Evolutionary conservation across 495 filamentous ascomycete species (phyloP), one percentile per base, ranked within the genome.

Genomic region (Podospora comata): DNA sequence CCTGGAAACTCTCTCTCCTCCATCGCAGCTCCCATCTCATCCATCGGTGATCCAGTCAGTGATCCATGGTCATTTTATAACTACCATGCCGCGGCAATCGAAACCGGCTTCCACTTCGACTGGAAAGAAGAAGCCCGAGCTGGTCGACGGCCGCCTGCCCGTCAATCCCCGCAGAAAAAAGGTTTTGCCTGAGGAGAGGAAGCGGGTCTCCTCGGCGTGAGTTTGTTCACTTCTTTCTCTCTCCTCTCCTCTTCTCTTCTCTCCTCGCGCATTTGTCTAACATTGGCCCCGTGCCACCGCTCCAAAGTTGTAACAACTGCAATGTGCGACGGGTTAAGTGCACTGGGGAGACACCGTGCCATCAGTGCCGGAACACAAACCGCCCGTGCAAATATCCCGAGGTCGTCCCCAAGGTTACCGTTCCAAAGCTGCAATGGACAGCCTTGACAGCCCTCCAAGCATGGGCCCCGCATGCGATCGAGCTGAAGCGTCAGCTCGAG

Each of bases 301-400:
- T 32, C 30, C 30, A 65, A 67, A 82, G 80, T 20, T 82, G 80
- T 73, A 81, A 82, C 67, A 72, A 70, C 65, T 82, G 80, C 76
- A 82, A 82, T 71, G 71, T 81, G 26, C 75, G 77, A 18, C 79
- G 79, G 62, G 78, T 79, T 69, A 82, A 80, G 64, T 82, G 80
- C 69, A 78, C 72, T n/a, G 80, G 80, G 32, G 68, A 76, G 0
- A 62, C 62, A 28, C 80, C 80, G 1, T 82, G 80, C 67, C 34
- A 60, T 9, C 75, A 78, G 64, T 81, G 80, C 67, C 39, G 65
- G 20, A 66, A 26, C 53, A 28, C 72, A 11, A 63, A 70, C 60
- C 72, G 78, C 44, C 65, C 71, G 2, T 82, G 80, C 67, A 64
- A 67, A 26, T 82, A 81, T 65, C 79, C 80, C 6, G 63, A 64